phyloP scores from a whole-genome alignment of 192 early-diverging fungal genomes.

The Cladochytrium replicatum region DNA sequence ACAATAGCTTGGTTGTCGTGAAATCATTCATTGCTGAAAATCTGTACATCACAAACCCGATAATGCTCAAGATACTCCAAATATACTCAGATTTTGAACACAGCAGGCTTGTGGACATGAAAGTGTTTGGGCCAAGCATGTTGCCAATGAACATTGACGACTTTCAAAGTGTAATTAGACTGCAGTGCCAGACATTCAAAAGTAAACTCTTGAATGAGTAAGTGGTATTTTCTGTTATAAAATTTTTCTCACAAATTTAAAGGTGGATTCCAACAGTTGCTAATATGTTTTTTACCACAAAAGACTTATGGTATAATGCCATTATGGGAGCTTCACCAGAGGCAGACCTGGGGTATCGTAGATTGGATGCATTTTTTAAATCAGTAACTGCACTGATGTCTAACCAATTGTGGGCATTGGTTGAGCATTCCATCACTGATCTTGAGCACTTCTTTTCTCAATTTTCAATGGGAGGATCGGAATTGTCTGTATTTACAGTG shows the following conservation, averaged over 20 bases:
- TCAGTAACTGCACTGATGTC: constrained; percentile 45
- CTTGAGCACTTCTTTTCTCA: constrained; percentile 46
- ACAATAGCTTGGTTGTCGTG: constrained; percentile 20
- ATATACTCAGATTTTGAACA: constrained; percentile 33
- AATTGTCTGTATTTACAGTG: constrained; percentile 39
- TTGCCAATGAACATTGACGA: constrained; percentile 48
- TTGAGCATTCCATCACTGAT: constrained; percentile 34
- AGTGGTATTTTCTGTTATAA: constrained; percentile 3
- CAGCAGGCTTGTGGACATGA: constrained; percentile 36
- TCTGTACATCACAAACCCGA: constrained; percentile 45
- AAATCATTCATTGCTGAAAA: constrained; percentile 33
- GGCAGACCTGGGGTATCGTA: constrained; percentile 39
- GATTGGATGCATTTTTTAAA: constrained; percentile 51
- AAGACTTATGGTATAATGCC: constrained; percentile 41
- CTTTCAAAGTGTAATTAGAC: constrained; percentile 41
- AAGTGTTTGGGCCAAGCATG: constrained; percentile 28
- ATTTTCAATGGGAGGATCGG: constrained; percentile 29
- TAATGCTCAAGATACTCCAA: constrained; percentile 35
- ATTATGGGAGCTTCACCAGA: constrained; percentile 39
- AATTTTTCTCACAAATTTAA: constrained; percentile 3
- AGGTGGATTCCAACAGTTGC: constrained; percentile 55
- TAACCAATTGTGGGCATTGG: constrained; percentile 45
- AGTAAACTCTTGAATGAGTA: constrained; percentile 45
- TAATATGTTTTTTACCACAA: constrained; percentile 44
- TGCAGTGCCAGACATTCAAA: constrained; percentile 40